phyloP scores from a whole-genome alignment of 345 rosid species.

The Hevea brasiliensis region DNA sequence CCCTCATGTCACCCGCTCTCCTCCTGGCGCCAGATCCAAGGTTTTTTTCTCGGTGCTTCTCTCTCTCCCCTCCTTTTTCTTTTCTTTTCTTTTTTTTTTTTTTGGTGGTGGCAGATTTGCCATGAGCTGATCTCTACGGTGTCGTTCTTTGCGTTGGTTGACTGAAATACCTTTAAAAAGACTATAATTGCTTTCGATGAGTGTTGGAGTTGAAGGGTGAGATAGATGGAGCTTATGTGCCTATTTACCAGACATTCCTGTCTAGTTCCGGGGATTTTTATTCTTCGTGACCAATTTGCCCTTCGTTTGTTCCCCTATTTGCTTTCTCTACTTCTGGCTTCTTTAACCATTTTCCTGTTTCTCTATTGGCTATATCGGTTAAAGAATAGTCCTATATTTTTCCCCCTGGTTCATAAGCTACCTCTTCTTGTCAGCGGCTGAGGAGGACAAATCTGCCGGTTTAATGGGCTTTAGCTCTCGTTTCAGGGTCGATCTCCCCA shows the following conservation, averaged over 20 bases:
- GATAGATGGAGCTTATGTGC: background rate
- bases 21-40: constrained; percentile 69
- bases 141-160: background rate
- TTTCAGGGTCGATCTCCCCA: constrained; percentile 17
- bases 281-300: constrained; percentile 12
- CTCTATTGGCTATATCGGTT: background rate
- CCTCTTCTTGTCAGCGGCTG: constrained; percentile 10
- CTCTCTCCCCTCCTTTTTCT: background rate
- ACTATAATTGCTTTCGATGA: constrained; percentile 2
- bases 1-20: constrained; percentile 35
- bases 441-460: constrained; percentile 17
- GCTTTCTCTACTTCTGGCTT: background rate
- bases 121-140: constrained; percentile 23
- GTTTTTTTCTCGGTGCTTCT: constrained; percentile 20
- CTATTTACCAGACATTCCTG: constrained; percentile 16
- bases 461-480: background rate
- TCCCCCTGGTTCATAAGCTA: background rate
- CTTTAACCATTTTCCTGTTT: background rate
- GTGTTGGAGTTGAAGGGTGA: background rate
- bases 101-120: background rate
- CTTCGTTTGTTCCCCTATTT: constrained; percentile 1
- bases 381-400: background rate
- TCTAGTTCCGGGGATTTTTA: background rate
- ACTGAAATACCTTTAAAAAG: constrained; percentile 12
- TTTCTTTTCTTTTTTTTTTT: background rate